phyloP scores from a whole-genome alignment of 2,329 filamentous ascomycete genomes.

The Claviceps citrina region DNA sequence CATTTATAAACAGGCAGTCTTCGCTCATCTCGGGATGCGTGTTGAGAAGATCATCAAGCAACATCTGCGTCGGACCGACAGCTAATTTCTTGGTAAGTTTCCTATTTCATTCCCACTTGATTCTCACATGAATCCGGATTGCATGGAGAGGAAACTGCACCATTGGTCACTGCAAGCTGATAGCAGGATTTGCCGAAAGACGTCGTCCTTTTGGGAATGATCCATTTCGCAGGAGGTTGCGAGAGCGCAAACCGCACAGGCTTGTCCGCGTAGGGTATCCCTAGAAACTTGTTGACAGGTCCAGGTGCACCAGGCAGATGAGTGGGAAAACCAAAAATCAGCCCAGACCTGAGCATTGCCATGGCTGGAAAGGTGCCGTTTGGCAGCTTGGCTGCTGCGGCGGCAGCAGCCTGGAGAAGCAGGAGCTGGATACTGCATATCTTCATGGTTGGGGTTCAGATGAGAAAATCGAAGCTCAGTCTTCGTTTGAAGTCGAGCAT shows the following conservation, averaged over 20 bases:
- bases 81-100: constrained; percentile 5
- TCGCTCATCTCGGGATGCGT: constrained; percentile 12
- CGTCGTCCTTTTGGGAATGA: constrained; percentile 2
- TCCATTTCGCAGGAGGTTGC: constrained; percentile 9
- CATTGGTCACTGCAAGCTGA: constrained; percentile 8
- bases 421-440: not conserved
- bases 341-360: constrained; percentile 9
- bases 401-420: not conserved
- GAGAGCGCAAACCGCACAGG: constrained; percentile 10
- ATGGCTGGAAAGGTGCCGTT: constrained; percentile 1
- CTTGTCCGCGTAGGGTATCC: constrained; percentile 10
- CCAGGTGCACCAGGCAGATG: constrained; percentile 8
- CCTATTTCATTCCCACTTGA: too few species aligned
- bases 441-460: not conserved
- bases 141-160: constrained; percentile 1
- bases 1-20: constrained; percentile 16
- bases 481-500: not conserved
- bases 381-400: not conserved
- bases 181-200: constrained; percentile 10
- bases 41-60: constrained; percentile 11
- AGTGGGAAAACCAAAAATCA: constrained; percentile 7
- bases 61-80: constrained; percentile 9
- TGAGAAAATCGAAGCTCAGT: not conserved
- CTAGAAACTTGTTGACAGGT: constrained; percentile 11
- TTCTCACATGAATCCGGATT: too few species aligned